phyloP scores from a whole-genome alignment of 2,329 filamentous ascomycete genomes.

The Ophiostoma triangulosporum region DNA sequence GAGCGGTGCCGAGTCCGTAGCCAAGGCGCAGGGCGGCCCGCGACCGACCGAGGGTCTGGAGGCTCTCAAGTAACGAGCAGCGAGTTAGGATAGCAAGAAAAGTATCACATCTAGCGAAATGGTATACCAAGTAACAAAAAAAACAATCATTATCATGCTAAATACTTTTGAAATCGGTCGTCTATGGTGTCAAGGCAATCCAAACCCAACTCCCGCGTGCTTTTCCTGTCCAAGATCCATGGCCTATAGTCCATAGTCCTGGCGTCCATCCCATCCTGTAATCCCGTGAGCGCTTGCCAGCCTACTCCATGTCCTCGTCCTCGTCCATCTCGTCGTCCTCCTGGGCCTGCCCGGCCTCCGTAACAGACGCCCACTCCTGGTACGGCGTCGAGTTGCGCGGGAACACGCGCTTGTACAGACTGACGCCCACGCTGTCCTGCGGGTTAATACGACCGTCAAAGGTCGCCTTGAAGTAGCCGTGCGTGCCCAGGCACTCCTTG shows the following conservation, averaged over 20 bases:
- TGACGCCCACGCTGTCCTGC: constrained; percentile 85
- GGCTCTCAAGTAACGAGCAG: constrained; percentile 21
- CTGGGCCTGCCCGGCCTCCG: constrained; percentile 17
- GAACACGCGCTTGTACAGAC: constrained; percentile 75
- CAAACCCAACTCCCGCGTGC: not conserved
- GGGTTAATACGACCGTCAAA: constrained; percentile 96
- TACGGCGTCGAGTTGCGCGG: constrained; percentile 51
- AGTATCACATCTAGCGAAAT: not conserved
- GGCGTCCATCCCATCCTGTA: not conserved
- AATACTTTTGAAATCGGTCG: constrained; percentile 2
- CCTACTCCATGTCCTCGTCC: constrained; percentile 16
- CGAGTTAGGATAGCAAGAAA: not conserved
- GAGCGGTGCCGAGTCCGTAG: constrained; percentile 60
- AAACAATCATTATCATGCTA: constrained; percentile 11
- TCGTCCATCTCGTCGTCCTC: constrained; percentile 33
- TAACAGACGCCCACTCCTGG: constrained; percentile 24
- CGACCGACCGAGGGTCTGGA: constrained; percentile 43
- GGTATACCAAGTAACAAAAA: not conserved
- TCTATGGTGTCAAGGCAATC: not conserved
- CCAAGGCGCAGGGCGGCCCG: constrained; percentile 41
- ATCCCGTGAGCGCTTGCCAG: no score
- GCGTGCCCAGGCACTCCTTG: constrained; percentile 88
- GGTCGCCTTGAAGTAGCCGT: constrained; percentile 99
- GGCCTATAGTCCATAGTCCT: not conserved
- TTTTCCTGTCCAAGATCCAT: no score